Percentiles rank a stretch among this genome's conserved stretches.
These are phyloP conservation scores for Starmerella roubikii DNA, from an alignment of 805 yeast species.

Conservation along the genomic window DNA sequence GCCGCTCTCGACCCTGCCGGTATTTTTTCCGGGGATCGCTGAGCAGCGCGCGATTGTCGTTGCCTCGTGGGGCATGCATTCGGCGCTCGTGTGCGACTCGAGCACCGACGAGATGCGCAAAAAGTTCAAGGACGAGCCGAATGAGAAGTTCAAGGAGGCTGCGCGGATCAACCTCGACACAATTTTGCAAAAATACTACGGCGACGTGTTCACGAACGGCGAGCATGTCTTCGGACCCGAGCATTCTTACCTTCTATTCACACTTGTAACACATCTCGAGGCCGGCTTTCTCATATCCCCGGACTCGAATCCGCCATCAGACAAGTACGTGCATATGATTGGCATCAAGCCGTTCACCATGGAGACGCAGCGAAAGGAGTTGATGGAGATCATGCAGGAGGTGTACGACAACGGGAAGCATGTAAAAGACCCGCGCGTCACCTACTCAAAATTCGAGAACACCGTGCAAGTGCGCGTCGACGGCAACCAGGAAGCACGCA, in stretches of 20 bases:
- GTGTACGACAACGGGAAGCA: slow-evolving; percentile 49
- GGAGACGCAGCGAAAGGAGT: slow-evolving; percentile 22
- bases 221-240: slow-evolving; percentile 6
- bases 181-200: slow-evolving; percentile 40
- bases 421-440: slow-evolving; percentile 35
- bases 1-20: slow-evolving; percentile 36
- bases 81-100: slow-evolving; percentile 68
- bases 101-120: slow-evolving; percentile 54
- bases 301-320: slow-evolving; percentile 33
- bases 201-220: slow-evolving; percentile 22
- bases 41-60: slow-evolving; percentile 38
- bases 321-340: slow-evolving; percentile 33
- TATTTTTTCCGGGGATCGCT: slow-evolving; percentile 26
- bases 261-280: slow-evolving; percentile 46
- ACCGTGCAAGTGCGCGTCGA: slow-evolving; percentile 14
- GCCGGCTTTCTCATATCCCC: slow-evolving; percentile 53
- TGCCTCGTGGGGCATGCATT: slow-evolving; percentile 75
- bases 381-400: slow-evolving; percentile 42
- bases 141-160: slow-evolving; percentile 49
- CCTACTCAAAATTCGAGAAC: slow-evolving; percentile 29
- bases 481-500: slow-evolving; percentile 24
- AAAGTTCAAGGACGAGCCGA: slow-evolving; percentile 41
- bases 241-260: slow-evolving; percentile 47
- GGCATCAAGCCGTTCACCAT: slow-evolving; percentile 29
- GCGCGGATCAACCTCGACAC: slow-evolving; percentile 40